A percentile compares a stretch with the other conserved stretches of the same genome.
Evolutionary conservation across 805 yeast species (phyloP).

Genomic region (Naumovozyma baii): DNA sequence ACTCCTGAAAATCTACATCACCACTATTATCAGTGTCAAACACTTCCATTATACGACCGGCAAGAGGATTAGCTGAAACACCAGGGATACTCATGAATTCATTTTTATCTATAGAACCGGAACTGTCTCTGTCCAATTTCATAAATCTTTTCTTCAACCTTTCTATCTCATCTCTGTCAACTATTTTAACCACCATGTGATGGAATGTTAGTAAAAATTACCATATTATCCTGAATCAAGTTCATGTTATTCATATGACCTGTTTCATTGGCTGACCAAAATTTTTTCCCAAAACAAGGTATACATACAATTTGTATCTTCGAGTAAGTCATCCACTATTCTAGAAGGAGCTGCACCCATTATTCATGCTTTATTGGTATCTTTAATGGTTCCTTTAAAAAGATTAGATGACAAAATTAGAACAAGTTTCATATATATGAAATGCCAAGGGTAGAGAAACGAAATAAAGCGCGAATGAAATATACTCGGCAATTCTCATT

Average conservation of each 20-base stretch:
- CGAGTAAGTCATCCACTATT: slow-evolving; percentile 58
- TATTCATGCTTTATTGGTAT: background rate
- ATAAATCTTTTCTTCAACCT: slow-evolving; percentile 84
- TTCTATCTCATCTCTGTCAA: slow-evolving; percentile 85
- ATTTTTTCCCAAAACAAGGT: too few species aligned
- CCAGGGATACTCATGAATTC: slow-evolving; percentile 93
- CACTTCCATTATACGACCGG: slow-evolving; percentile 81
- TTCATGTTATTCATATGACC: too few species aligned
- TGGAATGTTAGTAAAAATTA: slow-evolving; percentile 1
- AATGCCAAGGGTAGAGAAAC: too few species aligned
- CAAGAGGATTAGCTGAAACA: slow-evolving; percentile 80
- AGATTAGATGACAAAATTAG: too few species aligned
- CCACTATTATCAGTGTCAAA: slow-evolving; percentile 92
- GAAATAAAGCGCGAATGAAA: too few species aligned
- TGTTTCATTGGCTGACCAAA: too few species aligned
- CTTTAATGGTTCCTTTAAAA: too few species aligned
- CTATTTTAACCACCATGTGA: slow-evolving; percentile 31
- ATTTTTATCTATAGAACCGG: slow-evolving; percentile 82
- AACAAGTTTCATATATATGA: too few species aligned
- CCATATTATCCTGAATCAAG: background rate
- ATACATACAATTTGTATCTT: slow-evolving; percentile 66
- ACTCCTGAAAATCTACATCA: slow-evolving; percentile 90
- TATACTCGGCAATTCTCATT: too few species aligned
- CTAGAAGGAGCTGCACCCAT: slow-evolving; percentile 60
- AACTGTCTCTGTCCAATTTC: slow-evolving; percentile 88